Conservation (phyloP, 495 filamentous ascomycete species). For the Trichoderma orchidacearum region DNA sequence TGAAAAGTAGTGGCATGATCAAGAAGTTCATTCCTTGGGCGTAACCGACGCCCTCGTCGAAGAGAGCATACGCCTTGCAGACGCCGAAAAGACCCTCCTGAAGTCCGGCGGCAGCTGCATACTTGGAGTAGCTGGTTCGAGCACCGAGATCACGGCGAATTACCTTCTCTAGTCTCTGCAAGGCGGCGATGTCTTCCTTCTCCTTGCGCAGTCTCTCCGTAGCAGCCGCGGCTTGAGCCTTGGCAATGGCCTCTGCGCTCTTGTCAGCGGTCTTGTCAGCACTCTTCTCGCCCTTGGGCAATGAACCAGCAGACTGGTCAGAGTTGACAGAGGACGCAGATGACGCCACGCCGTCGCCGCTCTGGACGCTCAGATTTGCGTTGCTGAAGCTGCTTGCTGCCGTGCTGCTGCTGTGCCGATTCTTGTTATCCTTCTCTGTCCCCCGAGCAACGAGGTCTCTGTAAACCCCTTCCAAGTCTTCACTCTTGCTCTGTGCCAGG, state of each 20-base stretch:
- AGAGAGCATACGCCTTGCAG: constrained; percentile 95
- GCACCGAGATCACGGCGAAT: constrained; percentile 86
- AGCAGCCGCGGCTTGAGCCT: constrained; percentile 50
- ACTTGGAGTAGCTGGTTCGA: constrained; percentile 92
- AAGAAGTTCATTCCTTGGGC: constrained; percentile 99
- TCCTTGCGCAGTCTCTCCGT: constrained; percentile 58
- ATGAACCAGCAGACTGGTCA: constrained; percentile 54
- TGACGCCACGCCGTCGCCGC: constrained; percentile 53
- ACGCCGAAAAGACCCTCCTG: constrained; percentile 91
- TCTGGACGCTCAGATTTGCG: constrained; percentile 19
- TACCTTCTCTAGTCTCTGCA: constrained; percentile 76
- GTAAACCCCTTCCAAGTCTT: constrained; percentile 81
- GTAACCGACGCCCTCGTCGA: constrained; percentile 89
- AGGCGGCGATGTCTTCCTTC: constrained; percentile 55
- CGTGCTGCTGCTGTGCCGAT: constrained; percentile 38
- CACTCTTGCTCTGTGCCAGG: constrained; percentile 81
- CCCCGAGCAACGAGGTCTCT: constrained; percentile 67
- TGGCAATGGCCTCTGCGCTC: constrained; percentile 49
- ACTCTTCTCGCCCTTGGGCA: constrained; percentile 39
- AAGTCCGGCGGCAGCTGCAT: constrained; percentile 70
- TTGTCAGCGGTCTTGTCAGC: constrained; percentile 44
- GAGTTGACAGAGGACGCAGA: constrained; percentile 77
- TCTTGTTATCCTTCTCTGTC: constrained; percentile 58
- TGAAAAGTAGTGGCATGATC: constrained; percentile 93
- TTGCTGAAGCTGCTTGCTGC: constrained; percentile 24